Conservation (phyloP, 2,329 filamentous ascomycete genomes). For the Claviceps sp. region DNA sequence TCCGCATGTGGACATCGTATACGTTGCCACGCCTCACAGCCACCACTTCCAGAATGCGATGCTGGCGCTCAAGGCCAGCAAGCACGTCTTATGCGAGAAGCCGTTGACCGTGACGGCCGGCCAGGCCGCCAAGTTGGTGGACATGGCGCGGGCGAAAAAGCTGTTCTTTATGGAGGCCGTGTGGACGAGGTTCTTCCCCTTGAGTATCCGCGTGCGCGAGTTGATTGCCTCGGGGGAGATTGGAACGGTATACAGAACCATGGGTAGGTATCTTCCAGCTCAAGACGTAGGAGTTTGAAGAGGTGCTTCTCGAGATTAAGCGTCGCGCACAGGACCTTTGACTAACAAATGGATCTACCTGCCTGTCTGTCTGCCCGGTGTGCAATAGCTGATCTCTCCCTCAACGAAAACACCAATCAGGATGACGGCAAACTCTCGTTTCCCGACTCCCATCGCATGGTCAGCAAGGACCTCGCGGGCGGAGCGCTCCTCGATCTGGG, state of each 20-base stretch:
- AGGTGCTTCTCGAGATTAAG: too few species aligned
- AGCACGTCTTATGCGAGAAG: slow-evolving; percentile 86
- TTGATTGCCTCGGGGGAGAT: slow-evolving; percentile 41
- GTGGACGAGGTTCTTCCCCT: slow-evolving; percentile 80
- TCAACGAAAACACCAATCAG: slow-evolving; percentile 44
- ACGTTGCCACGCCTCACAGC: slow-evolving; percentile 80
- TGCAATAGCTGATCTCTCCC: slow-evolving; percentile 43
- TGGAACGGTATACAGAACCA: slow-evolving; percentile 47
- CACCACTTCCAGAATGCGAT: slow-evolving; percentile 88
- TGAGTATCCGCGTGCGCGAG: slow-evolving; percentile 63
- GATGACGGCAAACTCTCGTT: slow-evolving; percentile 36
- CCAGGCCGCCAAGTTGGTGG: slow-evolving; percentile 59
- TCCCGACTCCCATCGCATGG: slow-evolving; percentile 56
- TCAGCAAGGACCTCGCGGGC: slow-evolving; percentile 71
- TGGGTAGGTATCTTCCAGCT: slow-evolving; percentile 25
- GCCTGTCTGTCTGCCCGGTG: background rate
- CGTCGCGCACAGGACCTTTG: too few species aligned
- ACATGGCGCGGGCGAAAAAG: slow-evolving; percentile 58
- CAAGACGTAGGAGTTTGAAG: too few species aligned
- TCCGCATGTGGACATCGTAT: slow-evolving; percentile 69
- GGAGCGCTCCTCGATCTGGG: slow-evolving; percentile 75
- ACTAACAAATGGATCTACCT: background rate
- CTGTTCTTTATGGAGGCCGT: slow-evolving; percentile 77
- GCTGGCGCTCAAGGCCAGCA: slow-evolving; percentile 70
- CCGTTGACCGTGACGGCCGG: slow-evolving; percentile 72